Evolutionary conservation across 2,329 filamentous ascomycete genomes (phyloP), one percentile per base, ranked within the genome.

Genomic region (Nemania serpens): DNA sequence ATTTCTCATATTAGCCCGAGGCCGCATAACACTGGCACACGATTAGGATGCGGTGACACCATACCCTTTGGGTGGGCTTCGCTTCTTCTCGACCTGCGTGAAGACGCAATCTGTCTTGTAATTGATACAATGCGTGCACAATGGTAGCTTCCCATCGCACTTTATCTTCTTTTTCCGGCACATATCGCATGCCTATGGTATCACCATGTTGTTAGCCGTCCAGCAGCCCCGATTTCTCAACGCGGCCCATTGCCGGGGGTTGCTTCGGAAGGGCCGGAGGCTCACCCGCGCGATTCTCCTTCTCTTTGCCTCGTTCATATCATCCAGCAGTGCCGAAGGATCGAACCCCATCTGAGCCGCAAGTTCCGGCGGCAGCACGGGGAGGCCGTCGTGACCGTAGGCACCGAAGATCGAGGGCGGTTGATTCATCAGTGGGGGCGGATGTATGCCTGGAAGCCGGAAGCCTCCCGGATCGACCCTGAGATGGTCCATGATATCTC

Each of bases 41-140:
- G 5, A 18, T 17, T 12, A 12, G 29, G 36, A 15, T 53, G 34
- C 15, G 6, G 45, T 33, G 41, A 25, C 20, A 48, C 29, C 84
- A 67, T 84, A 96, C 93, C 95, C 94, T 82, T 98, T 99, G 1
- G 94, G 95, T 55, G 95, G 94, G 75, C 91, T 95, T 61, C 95
- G 86, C 83, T 99, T 99, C 87, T 99, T 99, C 80, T 99, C 95
- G 39, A 98, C 93, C 75, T 97, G 93, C 0, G 95, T 98, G 74
- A 98, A 98, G 69, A 97, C 86, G 76, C 94, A 99, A 70, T 97
- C 93, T 5, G 93, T 97, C 82, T 97, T 97, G 82, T 97, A 97
- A 76, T 97, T 98, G 75, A 90, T 90, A 76, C 94, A 99, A 77
- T 98, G 95, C 7, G 91, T 93, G 77, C 95, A 99, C 62, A 93